A percentile compares a stretch with the other conserved stretches of the same genome.
Evolutionary conservation across 1,284 basidiomycete species (phyloP).

Genomic region (Mycena citricolor): DNA sequence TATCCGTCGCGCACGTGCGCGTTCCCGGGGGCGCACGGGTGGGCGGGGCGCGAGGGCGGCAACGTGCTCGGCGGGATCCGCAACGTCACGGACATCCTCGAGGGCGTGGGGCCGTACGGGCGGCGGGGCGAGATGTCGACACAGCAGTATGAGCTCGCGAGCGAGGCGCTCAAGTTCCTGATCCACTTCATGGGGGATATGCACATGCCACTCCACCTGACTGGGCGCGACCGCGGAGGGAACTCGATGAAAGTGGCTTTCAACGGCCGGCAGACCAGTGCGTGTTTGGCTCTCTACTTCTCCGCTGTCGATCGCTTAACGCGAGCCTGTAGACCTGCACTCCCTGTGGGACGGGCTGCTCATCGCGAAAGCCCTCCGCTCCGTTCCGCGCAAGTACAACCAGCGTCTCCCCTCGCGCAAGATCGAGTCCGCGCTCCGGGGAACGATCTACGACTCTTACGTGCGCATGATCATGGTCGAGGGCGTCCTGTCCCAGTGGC

Average conservation of each 20-base stretch:
- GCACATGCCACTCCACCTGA: constrained; percentile 89
- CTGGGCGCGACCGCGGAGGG: constrained; percentile 82
- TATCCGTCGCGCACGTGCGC: constrained; percentile 73
- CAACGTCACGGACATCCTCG: constrained; percentile 67
- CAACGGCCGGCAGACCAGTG: constrained; percentile 67
- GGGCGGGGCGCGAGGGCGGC: constrained; percentile 63
- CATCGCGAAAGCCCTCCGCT: constrained; percentile 79
- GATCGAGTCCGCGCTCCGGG: constrained; percentile 75
- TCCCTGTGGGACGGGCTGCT: constrained; percentile 84
- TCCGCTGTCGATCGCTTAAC: background rate
- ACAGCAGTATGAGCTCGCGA: constrained; percentile 33
- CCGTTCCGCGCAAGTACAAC: constrained; percentile 74
- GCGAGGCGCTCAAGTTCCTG: constrained; percentile 84
- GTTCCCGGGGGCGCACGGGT: constrained; percentile 78
- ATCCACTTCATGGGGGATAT: constrained; percentile 90
- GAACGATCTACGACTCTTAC: constrained; percentile 86
- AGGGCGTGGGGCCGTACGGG: constrained; percentile 40
- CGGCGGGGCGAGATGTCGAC: constrained; percentile 27
- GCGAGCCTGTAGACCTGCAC: constrained; percentile 64
- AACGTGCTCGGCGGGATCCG: constrained; percentile 78
- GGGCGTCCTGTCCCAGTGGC: constrained; percentile 70
- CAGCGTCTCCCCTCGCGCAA: constrained; percentile 59
- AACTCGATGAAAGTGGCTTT: constrained; percentile 75
- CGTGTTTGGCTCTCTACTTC: constrained; percentile 30
- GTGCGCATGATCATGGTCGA: constrained; percentile 86